Evolutionary conservation across 257 asterid genomes (phyloP).

Genomic region (Handroanthus guayacan): DNA sequence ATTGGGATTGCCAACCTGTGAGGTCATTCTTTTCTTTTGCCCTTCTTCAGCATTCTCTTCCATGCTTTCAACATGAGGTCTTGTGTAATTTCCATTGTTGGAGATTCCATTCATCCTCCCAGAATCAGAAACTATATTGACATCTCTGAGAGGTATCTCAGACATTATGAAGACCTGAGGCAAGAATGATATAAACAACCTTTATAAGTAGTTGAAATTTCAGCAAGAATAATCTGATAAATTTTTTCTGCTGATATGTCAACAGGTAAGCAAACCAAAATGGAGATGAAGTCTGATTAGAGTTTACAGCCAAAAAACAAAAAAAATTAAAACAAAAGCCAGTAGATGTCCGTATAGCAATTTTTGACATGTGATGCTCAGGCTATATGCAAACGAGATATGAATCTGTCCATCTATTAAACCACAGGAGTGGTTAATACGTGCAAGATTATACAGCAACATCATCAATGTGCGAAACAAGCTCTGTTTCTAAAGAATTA

Average conservation of each 20-base stretch:
- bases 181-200: conserved; percentile 28
- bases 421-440: neutral
- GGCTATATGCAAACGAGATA: conserved; percentile 13
- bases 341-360: conserved; percentile 3
- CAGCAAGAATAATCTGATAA: neutral
- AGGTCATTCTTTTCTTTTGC: conserved; percentile 43
- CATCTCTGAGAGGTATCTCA: conserved; percentile 60
- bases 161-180: conserved; percentile 60
- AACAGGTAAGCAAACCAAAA: conserved; percentile 27
- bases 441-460: conserved; percentile 7
- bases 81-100: conserved; percentile 53
- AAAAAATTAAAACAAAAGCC: neutral
- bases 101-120: conserved; percentile 54
- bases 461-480: conserved; percentile 24
- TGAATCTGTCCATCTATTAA: conserved; percentile 3
- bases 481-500: conserved; percentile 24
- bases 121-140: conserved; percentile 50
- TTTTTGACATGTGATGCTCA: neutral
- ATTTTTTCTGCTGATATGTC: neutral
- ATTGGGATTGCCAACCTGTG: conserved; percentile 42
- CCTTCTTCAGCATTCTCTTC: conserved; percentile 49
- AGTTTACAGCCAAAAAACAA: neutral
- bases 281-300: neutral
- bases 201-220: conserved; percentile 17
- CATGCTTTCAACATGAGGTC: conserved; percentile 45